phyloP scores from a whole-genome alignment of 805 yeast species.

The Myxozyma neglecta region DNA sequence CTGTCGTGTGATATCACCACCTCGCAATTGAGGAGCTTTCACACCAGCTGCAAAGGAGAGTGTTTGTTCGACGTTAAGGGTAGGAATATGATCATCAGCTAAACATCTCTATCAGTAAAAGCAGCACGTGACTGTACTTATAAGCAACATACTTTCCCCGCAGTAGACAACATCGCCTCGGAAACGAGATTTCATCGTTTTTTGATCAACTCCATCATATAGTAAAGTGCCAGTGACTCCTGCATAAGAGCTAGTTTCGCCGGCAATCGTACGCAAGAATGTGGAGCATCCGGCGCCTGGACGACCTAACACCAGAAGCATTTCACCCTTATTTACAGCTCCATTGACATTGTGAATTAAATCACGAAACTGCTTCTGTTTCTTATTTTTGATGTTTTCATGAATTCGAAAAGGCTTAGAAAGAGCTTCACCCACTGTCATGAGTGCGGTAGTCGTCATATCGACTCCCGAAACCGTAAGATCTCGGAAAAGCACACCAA shows the following conservation, averaged over 20 bases:
- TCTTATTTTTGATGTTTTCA: slow-evolving; percentile 1
- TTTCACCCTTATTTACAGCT: slow-evolving; percentile 58
- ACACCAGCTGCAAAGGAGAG: slow-evolving; percentile 67
- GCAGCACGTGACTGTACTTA: background rate
- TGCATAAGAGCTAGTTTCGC: slow-evolving; percentile 51
- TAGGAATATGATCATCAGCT: slow-evolving; percentile 58
- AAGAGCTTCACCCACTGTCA: slow-evolving; percentile 49
- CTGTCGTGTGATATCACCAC: slow-evolving; percentile 48
- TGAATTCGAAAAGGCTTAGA: slow-evolving; percentile 18
- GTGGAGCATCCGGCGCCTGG: slow-evolving; percentile 78
- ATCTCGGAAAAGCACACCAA: slow-evolving; percentile 44
- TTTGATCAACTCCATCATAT: slow-evolving; percentile 62
- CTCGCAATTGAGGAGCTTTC: slow-evolving; percentile 60
- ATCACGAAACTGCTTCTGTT: slow-evolving; percentile 23
- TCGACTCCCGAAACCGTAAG: slow-evolving; percentile 50
- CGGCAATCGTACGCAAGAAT: slow-evolving; percentile 69
- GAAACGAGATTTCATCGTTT: slow-evolving; percentile 59
- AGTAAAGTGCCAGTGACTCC: slow-evolving; percentile 56
- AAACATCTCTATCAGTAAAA: background rate
- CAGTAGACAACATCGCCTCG: slow-evolving; percentile 50
- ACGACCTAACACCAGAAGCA: slow-evolving; percentile 73
- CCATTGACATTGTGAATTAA: slow-evolving; percentile 51
- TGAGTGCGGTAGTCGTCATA: slow-evolving; percentile 47
- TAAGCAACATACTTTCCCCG: slow-evolving; percentile 26
- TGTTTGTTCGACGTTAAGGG: slow-evolving; percentile 72